Base-by-base conservation (phyloP, 2,329 filamentous ascomycete genomes). In the Colletotrichum musae region DNA sequence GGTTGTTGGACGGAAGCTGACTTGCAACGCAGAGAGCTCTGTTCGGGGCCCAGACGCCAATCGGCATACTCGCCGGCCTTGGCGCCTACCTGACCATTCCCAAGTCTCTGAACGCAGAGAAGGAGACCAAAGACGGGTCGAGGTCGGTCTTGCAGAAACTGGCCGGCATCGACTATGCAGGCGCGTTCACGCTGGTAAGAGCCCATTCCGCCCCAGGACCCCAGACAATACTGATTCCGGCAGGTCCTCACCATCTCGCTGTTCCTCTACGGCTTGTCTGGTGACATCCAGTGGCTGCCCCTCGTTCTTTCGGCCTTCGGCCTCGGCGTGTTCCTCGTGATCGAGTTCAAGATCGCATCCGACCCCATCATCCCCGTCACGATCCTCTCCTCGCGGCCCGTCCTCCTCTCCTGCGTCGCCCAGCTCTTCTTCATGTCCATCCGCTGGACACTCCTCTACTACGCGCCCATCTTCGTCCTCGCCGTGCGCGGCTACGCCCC, bases 361-460 rank as follows among this genome's bases (percentile, higher is more conserved):
- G 91, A 94, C 48, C 94, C 94, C 4, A 89, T 97, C 75, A 91
- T 97, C 58, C 93, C 94, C 1, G 81, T 95, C 57, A 79, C 86
- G 1, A 85, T 96, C 2, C 86, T 97, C 32, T 87, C 85, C 59
- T 93, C 91, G 12, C 88, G 91, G 32, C 91, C 91, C 36, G 89
- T 93, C 1, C 82, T 95, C 4, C 80, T 95, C 24, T 92, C 92
- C 1, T 95, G 93, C 75, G 75, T 95, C 24, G 87, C 91, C 1
- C 93, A 94, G 58, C 85, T 95, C 0, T 90, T 92, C 21, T 87
- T 94, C 77, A 95, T 97, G 93, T 90, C 93, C 76, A 87, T 92
- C 2, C 91, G 94, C 66, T 97, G 93, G 94, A 87, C 86, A 6
- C 86, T 97, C 2, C 84, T 97, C 7, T 96, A 94, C 82, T 97